Evolutionary conservation across 495 filamentous ascomycete species (phyloP), one percentile per base, ranked within the genome.

Genomic region (Neurospora sp.): DNA sequence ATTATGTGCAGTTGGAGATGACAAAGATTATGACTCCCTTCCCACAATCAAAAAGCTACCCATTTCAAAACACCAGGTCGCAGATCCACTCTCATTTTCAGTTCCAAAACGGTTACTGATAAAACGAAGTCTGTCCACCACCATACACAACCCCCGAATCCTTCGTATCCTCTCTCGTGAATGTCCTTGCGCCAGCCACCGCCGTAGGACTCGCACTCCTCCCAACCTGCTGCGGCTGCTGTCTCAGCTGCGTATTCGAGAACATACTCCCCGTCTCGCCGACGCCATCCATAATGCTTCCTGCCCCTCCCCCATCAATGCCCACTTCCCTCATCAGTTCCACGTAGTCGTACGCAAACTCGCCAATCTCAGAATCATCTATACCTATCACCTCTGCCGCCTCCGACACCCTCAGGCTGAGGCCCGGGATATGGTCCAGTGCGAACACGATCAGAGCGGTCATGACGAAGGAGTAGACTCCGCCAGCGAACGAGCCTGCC

Each of bases 281-380:
- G 18, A 84, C 85, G n/a, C 48, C 48, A 59, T 59, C 48, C 48
- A 14, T 59, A 5, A 27, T 59, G 5, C 20, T 27, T 6, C 48
- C 48, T 0, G 10, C 48, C 5, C n/a, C 46, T 27, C n/a, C 48
- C 2, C 20, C 20, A 12, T 89, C 84, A 75, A 88, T 89, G 73
- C 93, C 83, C 68, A 97, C 90, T 76, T 98, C 96, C 70, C 95
- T 89, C 46, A 89, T 92, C 73, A 97, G 85, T 83, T 98, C 95
- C 75, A 98, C 95, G 76, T 97, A 98, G 81, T 98, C 94, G 78
- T 98, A 98, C 37, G 95, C 94, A 82, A 97, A 98, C 85, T 98
- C 95, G 80, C 95, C 95, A 79, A 98, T 95, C 84, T 98, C 94
- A 39, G 92, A 90, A 79, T 98, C 95, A 79, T 98, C 95, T 73